These are phyloP conservation scores for Gloeophyllum trabeum DNA, from an alignment of 768 basidiomycete genomes.

Conservation along the genomic window DNA sequence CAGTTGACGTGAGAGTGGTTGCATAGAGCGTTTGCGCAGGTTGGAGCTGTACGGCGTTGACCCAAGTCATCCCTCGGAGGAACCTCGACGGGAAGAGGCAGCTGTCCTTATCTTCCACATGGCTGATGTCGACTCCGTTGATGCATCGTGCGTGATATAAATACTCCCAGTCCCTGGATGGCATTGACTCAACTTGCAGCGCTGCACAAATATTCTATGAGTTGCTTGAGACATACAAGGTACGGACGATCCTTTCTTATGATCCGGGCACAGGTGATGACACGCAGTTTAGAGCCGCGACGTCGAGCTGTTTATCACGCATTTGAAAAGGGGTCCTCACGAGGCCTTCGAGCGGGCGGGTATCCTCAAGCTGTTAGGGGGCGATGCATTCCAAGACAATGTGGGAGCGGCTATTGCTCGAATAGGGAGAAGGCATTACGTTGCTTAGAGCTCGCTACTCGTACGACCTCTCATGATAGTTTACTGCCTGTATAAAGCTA, in stretches of 20 bases:
- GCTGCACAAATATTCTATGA: slow-evolving; percentile 81
- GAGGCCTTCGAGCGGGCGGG: slow-evolving; percentile 32
- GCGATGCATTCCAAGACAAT: slow-evolving; percentile 31
- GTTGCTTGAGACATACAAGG: slow-evolving; percentile 68
- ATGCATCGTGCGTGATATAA: slow-evolving; percentile 77
- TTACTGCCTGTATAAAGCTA: too few species aligned
- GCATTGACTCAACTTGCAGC: slow-evolving; percentile 23
- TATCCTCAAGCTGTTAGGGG: slow-evolving; percentile 28
- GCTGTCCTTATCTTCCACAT: slow-evolving; percentile 84
- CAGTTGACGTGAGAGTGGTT: too few species aligned
- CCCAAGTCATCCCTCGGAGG: slow-evolving; percentile 82
- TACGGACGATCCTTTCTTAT: slow-evolving; percentile 15
- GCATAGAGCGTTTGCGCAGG: slow-evolving; percentile 62
- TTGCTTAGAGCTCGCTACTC: not conserved
- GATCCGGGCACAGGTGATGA: not conserved
- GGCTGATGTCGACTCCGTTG: slow-evolving; percentile 83
- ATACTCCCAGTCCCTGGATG: not conserved
- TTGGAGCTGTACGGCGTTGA: slow-evolving; percentile 82
- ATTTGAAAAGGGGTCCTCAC: slow-evolving; percentile 25
- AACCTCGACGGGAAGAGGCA: slow-evolving; percentile 64
- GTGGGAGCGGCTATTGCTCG: slow-evolving; percentile 29
- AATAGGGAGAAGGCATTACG: slow-evolving; percentile 16
- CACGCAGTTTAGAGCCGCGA: slow-evolving; percentile 25
- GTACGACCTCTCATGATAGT: too few species aligned
- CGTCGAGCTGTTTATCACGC: slow-evolving; percentile 34